A percentile compares a stretch with the other conserved stretches of the same genome.
Conservation (phyloP, 2,329 filamentous ascomycete species). For the Fusarium subtropicale region DNA sequence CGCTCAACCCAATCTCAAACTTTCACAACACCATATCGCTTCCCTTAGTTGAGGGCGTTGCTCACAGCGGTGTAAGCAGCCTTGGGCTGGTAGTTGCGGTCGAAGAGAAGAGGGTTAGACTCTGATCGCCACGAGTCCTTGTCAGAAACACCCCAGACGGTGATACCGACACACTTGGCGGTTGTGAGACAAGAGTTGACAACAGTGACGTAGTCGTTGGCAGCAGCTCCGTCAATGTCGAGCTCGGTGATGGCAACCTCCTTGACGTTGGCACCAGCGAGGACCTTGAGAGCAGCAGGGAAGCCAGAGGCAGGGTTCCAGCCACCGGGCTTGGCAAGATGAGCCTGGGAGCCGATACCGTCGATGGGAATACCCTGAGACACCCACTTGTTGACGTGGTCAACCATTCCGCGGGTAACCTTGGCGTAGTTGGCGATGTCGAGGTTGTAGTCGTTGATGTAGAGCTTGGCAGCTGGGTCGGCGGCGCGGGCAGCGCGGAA, state of each 20-base stretch:
- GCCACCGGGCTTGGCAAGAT: constrained; percentile 57
- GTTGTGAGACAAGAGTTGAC: constrained; percentile 69
- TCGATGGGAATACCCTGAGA: constrained; percentile 63
- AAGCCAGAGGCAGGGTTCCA: constrained; percentile 62
- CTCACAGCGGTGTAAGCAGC: constrained; percentile 59
- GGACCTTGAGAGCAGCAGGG: constrained; percentile 62
- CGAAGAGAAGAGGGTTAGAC: constrained; percentile 64
- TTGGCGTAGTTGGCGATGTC: constrained; percentile 71
- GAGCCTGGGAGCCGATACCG: constrained; percentile 68
- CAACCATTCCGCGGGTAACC: constrained; percentile 65
- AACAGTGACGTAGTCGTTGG: constrained; percentile 69
- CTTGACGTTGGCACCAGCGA: constrained; percentile 62
- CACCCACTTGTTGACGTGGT: constrained; percentile 72
- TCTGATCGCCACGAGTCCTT: constrained; percentile 49
- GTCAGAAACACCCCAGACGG: constrained; percentile 69
- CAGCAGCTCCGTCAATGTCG: constrained; percentile 70
- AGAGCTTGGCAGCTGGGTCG: constrained; percentile 75
- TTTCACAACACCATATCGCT: neutral
- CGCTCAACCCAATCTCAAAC: neutral
- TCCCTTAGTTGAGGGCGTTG: constrained; percentile 7
- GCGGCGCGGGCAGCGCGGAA: constrained; percentile 75
- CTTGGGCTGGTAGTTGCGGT: constrained; percentile 64
- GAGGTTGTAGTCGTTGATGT: constrained; percentile 81
- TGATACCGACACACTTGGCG: constrained; percentile 72
- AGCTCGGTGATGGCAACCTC: constrained; percentile 76